These are phyloP conservation scores for Oryza nivara DNA, from an alignment of 176 grass and related monocot species.

Conservation along the genomic window DNA sequence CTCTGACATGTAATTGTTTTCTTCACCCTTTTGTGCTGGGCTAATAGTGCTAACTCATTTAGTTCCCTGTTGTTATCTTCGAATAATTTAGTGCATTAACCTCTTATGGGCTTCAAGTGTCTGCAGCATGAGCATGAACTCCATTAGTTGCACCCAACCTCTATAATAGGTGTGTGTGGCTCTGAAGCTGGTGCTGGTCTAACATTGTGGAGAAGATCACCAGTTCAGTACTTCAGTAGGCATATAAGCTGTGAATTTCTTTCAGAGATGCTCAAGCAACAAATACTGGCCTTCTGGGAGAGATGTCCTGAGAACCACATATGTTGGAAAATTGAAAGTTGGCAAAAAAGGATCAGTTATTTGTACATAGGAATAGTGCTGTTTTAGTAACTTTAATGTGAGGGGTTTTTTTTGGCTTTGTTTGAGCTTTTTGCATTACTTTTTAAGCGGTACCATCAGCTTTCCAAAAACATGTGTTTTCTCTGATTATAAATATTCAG, in stretches of 20 bases:
- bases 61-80: not conserved
- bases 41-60: not conserved
- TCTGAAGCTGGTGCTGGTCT: not conserved
- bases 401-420: not conserved
- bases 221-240: slow-evolving; percentile 24
- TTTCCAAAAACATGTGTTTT: not conserved
- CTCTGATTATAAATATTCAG: no score
- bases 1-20: not conserved
- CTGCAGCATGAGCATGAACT: not conserved
- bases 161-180: not conserved
- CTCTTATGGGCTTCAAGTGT: not conserved
- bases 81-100: slow-evolving; percentile 11
- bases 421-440: not conserved
- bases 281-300: not conserved
- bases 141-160: not conserved
- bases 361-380: not conserved
- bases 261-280: not conserved
- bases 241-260: not conserved
- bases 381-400: not conserved
- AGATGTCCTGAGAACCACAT: not conserved
- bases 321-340: not conserved
- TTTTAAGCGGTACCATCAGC: not conserved
- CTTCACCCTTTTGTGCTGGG: not conserved
- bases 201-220: slow-evolving; percentile 15
- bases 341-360: not conserved